Evolutionary conservation across 139 green algal genomes (phyloP).

Genomic region (Pseudopediastrum boryanum): DNA sequence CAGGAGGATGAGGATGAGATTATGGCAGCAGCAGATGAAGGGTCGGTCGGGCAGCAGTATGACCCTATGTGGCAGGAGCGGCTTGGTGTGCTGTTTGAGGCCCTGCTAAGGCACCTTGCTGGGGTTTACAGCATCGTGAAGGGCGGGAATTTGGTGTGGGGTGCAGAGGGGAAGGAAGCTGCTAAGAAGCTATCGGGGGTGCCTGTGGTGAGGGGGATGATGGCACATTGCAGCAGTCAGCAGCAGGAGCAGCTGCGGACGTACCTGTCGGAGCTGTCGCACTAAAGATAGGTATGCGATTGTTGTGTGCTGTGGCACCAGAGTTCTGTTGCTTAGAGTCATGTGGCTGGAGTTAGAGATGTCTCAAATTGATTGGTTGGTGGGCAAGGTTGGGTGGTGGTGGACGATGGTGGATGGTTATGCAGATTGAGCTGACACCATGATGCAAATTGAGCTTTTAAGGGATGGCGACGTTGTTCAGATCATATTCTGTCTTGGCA

Average conservation of each 20-base stretch:
- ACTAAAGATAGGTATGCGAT: too few relatives aligned
- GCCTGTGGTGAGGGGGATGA: slow-evolving; percentile 20
- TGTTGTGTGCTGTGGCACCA: too few relatives aligned
- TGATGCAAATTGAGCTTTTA: too few relatives aligned
- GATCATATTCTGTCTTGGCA: too few relatives aligned
- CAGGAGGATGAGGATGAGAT: neutral
- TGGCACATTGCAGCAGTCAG: slow-evolving; percentile 9
- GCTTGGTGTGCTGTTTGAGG: neutral
- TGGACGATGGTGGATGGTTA: too few relatives aligned
- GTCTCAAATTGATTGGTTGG: too few relatives aligned
- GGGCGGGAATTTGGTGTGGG: neutral
- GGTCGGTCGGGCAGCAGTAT: neutral
- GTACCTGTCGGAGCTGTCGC: slow-evolving; percentile 14
- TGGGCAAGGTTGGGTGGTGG: too few relatives aligned
- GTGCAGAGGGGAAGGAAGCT: neutral
- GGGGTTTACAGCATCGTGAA: neutral
- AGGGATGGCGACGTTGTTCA: too few relatives aligned
- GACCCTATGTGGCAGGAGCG: neutral
- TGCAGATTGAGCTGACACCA: too few relatives aligned
- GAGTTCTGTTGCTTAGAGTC: too few relatives aligned
- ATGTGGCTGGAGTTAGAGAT: too few relatives aligned
- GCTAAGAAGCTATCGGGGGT: slow-evolving; percentile 8
- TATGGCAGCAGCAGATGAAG: neutral
- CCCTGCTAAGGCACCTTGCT: slow-evolving; percentile 12
- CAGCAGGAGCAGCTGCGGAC: slow-evolving; percentile 31